Percentiles rank a stretch among this genome's conserved stretches.
phyloP scores from a whole-genome alignment of 306 rosid species.

The Mimosa bimucronata region DNA sequence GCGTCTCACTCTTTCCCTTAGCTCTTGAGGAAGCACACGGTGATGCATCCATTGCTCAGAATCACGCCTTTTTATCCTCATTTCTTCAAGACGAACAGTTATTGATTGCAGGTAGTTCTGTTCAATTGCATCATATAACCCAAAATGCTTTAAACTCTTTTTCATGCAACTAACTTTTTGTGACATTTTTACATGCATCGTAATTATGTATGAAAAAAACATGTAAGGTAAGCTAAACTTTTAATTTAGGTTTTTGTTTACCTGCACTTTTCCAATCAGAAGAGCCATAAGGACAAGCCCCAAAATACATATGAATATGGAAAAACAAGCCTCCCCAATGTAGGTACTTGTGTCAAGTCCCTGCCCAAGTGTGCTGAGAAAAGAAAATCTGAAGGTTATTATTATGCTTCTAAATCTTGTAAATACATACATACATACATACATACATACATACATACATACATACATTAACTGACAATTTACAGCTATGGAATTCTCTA shows the following conservation, averaged over 20 bases:
- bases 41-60: constrained; percentile 68
- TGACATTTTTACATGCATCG: no score
- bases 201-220: constrained; percentile 14
- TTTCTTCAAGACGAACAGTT: constrained; percentile 57
- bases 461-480: background rate
- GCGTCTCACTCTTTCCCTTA: constrained; percentile 53
- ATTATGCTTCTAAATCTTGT: constrained; percentile 20
- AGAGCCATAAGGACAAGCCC: constrained; percentile 87
- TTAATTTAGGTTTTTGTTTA: constrained; percentile 32
- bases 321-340: constrained; percentile 74
- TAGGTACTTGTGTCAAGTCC: constrained; percentile 87
- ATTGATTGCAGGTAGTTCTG: constrained; percentile 61
- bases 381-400: constrained; percentile 36
- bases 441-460: no score
- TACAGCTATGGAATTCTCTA: background rate
- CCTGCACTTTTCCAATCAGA: constrained; percentile 95
- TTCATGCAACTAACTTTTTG: constrained; percentile 18
- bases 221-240: background rate
- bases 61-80: constrained; percentile 60
- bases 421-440: no score
- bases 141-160: constrained; percentile 11
- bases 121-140: constrained; percentile 29
- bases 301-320: constrained; percentile 68
- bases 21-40: constrained; percentile 57
- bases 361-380: constrained; percentile 88